Base-by-base conservation (phyloP, 163 green algal genomes). In the Scenedesmus sp. region DNA sequence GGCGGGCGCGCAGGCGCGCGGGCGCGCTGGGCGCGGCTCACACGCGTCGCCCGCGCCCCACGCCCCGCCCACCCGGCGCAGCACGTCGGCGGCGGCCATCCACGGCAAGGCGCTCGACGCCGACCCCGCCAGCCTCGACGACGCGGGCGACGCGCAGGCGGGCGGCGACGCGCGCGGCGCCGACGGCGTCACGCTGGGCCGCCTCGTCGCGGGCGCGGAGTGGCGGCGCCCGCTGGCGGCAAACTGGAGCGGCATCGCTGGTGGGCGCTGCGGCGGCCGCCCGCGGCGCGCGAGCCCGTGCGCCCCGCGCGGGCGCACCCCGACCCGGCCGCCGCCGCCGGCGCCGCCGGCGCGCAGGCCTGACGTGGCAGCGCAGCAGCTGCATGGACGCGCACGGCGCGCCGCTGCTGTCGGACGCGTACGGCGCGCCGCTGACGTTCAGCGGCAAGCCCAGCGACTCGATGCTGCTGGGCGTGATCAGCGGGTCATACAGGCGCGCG, bases 401-500 rank as follows among this genome's bases (percentile, higher is more conserved):
- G 0, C 67, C 77, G 20, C 81, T 96, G 63, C 84, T 72, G 13
- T 74, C 84, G 69, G 94, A 98, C 84, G 66, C 79, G 26, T 96
- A 94, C 65, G 85, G 87, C 62, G 78, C 78, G 1, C 92, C 92
- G 2, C 80, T 98, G 44, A 97, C 91, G 4, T 92, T 93, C 83
- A 93, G 85, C 69, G 84, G 86, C 17, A 45, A 74, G 11, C 56
- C 80, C 20, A 78, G 65, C 14, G 94, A 98, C 87, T 89, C 83
- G 24, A 90, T 94, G 86, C 84, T 92, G 48, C 26, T 93, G n/a
- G 80, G 66, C 1, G 72, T 89, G 11, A 70, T 93, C 33, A 85
- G 88, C 4, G 79, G 85, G 3, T 78, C 82, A 1, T 93, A 87
- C 81, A 86, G 83, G 77, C 89, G 75, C n/a, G n/a, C n/a, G n/a